These are phyloP conservation scores for Xylaria digitata DNA, from an alignment of 2,329 filamentous ascomycete genomes.

Conservation along the genomic window DNA sequence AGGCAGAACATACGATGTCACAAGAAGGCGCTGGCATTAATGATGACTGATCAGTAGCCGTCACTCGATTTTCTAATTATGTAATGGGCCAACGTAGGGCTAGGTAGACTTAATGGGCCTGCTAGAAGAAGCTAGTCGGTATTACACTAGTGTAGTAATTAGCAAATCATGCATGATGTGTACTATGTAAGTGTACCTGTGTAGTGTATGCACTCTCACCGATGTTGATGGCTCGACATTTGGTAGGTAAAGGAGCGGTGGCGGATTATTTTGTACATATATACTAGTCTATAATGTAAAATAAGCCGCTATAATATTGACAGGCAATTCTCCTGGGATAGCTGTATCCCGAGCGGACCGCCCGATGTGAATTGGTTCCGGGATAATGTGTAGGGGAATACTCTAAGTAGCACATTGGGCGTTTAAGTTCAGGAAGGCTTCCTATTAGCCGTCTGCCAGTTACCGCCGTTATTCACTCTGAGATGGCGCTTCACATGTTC, in stretches of 20 bases:
- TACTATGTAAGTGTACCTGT: too few species aligned
- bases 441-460: neutral
- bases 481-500: neutral
- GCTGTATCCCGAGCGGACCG: neutral
- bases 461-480: neutral
- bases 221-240: neutral
- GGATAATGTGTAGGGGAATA: neutral
- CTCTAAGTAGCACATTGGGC: neutral
- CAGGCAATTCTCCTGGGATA: neutral
- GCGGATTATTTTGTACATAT: constrained; percentile 7
- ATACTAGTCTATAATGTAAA: neutral
- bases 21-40: too few species aligned
- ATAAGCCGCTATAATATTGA: neutral
- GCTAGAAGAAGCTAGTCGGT: neutral
- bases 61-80: too few species aligned
- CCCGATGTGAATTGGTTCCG: neutral
- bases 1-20: too few species aligned
- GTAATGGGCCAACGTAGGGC: neutral
- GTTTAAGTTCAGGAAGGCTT: neutral
- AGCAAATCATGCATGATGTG: neutral
- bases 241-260: constrained; percentile 11
- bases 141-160: neutral
- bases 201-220: neutral
- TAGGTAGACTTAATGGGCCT: neutral
- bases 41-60: too few species aligned